Conservation (phyloP, 495 filamentous ascomycete genomes). For the Penicillium coprophilum region DNA sequence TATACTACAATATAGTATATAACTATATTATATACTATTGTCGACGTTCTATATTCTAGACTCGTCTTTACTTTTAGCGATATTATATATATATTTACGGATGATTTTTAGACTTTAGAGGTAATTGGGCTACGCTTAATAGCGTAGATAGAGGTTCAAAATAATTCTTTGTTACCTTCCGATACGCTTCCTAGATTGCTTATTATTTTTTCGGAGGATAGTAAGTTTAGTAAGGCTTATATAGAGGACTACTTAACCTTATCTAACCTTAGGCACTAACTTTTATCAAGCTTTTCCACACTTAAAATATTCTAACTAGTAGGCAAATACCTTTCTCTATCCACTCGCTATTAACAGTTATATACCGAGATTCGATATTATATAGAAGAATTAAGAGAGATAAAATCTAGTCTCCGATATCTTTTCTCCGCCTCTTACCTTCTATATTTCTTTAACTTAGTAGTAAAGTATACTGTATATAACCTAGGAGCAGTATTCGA, state of each 20-base stretch:
- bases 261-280: background rate
- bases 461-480: conserved; percentile 18
- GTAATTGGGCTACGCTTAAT: conserved; percentile 20
- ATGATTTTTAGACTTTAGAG: conserved; percentile 28
- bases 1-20: conserved; percentile 11
- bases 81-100: conserved; percentile 32
- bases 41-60: conserved; percentile 24
- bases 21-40: conserved; percentile 7
- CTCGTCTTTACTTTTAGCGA: conserved; percentile 32
- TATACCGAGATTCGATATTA: conserved; percentile 14
- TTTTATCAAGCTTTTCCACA: conserved; percentile 17
- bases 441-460: conserved; percentile 22
- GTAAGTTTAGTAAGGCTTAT: conserved; percentile 1
- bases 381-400: conserved; percentile 4
- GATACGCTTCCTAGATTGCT: conserved; percentile 17
- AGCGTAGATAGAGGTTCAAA: conserved; percentile 20
- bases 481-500: conserved; percentile 20
- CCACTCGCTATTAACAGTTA: conserved; percentile 15
- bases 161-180: conserved; percentile 13
- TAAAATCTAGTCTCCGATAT: background rate
- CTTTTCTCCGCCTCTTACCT: conserved; percentile 29
- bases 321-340: conserved; percentile 15
- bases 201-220: conserved; percentile 5
- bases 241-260: conserved; percentile 2
- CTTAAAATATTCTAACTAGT: conserved; percentile 26